phyloP scores from a whole-genome alignment of 2,329 filamentous ascomycete species.

The Apiospora saccharicola region DNA sequence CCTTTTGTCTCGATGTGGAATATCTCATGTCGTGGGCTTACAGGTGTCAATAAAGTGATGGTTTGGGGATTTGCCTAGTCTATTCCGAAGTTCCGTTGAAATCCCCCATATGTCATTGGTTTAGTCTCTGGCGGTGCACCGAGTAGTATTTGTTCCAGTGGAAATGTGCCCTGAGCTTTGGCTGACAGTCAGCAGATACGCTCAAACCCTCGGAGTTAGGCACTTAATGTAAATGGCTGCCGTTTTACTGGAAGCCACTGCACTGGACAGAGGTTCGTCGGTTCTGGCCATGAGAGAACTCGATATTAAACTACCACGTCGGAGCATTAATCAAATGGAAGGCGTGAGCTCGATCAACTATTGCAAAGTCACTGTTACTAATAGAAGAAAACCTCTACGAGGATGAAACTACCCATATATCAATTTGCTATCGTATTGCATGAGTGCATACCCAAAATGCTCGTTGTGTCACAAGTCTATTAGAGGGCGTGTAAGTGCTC shows the following conservation, averaged over 20 bases:
- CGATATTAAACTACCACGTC: no score
- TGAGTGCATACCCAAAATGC: no score
- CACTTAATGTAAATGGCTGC: no score
- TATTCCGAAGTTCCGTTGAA: neutral
- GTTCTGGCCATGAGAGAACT: no score
- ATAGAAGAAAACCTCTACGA: no score
- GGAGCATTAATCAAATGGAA: no score
- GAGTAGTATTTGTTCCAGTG: neutral
- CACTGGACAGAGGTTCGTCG: neutral
- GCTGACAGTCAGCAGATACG: neutral
- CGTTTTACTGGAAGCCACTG: neutral
- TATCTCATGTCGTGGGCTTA: constrained; percentile 41
- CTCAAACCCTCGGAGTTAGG: neutral
- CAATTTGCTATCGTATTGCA: no score
- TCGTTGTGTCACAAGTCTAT: neutral
- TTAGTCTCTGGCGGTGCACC: neutral
- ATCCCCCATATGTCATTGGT: neutral
- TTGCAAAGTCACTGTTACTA: no score
- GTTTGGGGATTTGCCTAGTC: no score
- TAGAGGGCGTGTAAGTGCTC: neutral
- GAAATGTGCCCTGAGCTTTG: neutral
- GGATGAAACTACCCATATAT: no score
- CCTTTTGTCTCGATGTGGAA: constrained; percentile 48
- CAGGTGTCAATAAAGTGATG: no score
- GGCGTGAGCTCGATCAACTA: no score